Base-by-base conservation (phyloP, 192 early-diverging fungal species). In the Phycomyces nitens region DNA sequence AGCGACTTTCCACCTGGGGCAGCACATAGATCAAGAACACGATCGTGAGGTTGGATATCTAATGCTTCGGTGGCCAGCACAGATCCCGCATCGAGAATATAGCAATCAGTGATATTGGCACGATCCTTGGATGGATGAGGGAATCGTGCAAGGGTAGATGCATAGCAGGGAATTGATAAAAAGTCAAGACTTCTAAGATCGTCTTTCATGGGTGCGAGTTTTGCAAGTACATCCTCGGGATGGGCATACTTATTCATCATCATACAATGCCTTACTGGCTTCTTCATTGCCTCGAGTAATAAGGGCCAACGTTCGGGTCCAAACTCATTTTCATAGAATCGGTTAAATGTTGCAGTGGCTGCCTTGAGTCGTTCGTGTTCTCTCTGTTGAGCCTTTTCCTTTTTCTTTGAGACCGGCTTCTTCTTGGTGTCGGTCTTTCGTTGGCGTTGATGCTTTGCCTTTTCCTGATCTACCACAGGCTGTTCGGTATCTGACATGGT, bases 51-150 rank as follows among this genome's bases (percentile, higher is more conserved):
- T n/a, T 85, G 59, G 1, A 94, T 71, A 14, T 85, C 86, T 7
- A 98, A 76, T 8, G 94, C 88, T 23, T 84, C 66, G 1, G 88
- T 89, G 0, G 94, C 92, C 0, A 95, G 76, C 1, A 84, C 94
- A 0, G 92, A 94, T 26, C 90, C 82, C 15, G 92, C 80, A 69
- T 94, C 92, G 60, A 95, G 60, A 26, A 78, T 68, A 20, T 84
- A 84, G 57, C 78, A 66, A 34, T 72, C 59, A 0, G 61, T 66
- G 42, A 77, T 53, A 16, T 67, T 67, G 22, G 57, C 39, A 15
- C 50, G 21, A 39, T 75, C 74, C 27, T 53, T 64, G 16, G 49
- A 39, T 18, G 76, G 76, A 47, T 26, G 18, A 43, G 69, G 58
- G 60, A 77, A 77, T 15, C 57, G 64, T 15, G 53, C 2, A 2